A percentile compares a stretch with the other conserved stretches of the same genome.
These are phyloP conservation scores for Citeromyces hawaiiensis DNA, from an alignment of 1,139 yeast genomes.

Conservation along the genomic window DNA sequence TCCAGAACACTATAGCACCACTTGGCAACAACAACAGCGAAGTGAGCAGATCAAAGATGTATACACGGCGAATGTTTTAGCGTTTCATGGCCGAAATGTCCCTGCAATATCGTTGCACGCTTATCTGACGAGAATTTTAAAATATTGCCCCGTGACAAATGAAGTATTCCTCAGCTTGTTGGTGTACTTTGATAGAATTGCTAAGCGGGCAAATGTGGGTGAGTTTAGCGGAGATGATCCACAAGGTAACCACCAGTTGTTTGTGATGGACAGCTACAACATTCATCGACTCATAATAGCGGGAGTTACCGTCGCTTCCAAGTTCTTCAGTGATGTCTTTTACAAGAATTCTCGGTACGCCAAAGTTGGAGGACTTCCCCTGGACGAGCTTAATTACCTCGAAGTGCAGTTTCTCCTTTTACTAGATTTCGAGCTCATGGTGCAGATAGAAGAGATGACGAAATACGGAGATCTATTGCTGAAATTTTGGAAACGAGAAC, in stretches of 20 bases:
- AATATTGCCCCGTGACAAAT: conserved; percentile 95
- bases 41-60: conserved; percentile 23
- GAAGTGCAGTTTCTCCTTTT: conserved; percentile 80
- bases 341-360: conserved; percentile 95
- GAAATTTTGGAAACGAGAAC: conserved; percentile 73
- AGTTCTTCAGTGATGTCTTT: conserved; percentile 90
- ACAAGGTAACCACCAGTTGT: conserved; percentile 33
- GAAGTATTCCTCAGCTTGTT: conserved; percentile 84
- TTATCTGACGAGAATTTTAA: conserved; percentile 76
- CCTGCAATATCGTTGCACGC: conserved; percentile 91
- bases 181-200: conserved; percentile 90
- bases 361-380: conserved; percentile 92
- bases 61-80: conserved; percentile 63
- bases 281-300: conserved; percentile 88
- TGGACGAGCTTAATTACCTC: conserved; percentile 84
- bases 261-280: conserved; percentile 93
- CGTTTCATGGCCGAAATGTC: conserved; percentile 90
- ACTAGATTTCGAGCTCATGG: conserved; percentile 78
- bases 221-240: conserved; percentile 13
- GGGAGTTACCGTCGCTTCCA: conserved; percentile 94
- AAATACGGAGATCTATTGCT: conserved; percentile 78
- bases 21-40: conserved; percentile 24
- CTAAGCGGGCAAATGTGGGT: conserved; percentile 66
- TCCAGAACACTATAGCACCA: conserved; percentile 52
- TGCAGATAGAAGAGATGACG: conserved; percentile 82